These are phyloP conservation scores for Pyrenochaeta sp. DNA, from an alignment of 2,329 filamentous ascomycete genomes.

Conservation along the genomic window DNA sequence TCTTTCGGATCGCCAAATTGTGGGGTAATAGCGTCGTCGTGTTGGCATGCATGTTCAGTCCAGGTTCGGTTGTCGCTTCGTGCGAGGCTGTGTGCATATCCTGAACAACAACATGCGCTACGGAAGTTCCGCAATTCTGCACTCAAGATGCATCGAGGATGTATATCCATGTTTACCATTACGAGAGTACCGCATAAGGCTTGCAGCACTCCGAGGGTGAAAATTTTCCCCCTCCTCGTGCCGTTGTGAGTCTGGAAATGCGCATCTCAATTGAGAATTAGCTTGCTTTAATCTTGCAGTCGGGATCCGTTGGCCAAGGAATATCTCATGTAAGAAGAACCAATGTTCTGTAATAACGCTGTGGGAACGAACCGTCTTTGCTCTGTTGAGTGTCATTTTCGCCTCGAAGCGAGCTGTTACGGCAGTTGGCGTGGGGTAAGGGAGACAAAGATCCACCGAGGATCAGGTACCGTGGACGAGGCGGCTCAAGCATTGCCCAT, in stretches of 20 bases:
- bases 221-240: conserved; percentile 31
- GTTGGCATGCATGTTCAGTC: conserved; percentile 32
- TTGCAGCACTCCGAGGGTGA: conserved; percentile 24
- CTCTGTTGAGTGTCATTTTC: conserved; percentile 18
- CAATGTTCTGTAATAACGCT: conserved; percentile 7
- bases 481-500: conserved; percentile 26
- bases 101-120: conserved; percentile 19
- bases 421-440: conserved; percentile 40
- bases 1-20: conserved; percentile 44
- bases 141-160: conserved; percentile 18
- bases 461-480: conserved; percentile 43
- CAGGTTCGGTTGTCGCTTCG: conserved; percentile 32
- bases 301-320: background rate
- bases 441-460: conserved; percentile 25
- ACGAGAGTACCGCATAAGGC: conserved; percentile 22
- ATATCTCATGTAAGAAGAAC: background rate
- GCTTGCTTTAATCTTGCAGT: background rate
- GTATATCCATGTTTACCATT: conserved; percentile 7
- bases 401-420: conserved; percentile 20
- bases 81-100: conserved; percentile 36
- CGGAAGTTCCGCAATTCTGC: conserved; percentile 22
- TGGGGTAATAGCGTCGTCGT: conserved; percentile 47
- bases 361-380: conserved; percentile 2
- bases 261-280: background rate
- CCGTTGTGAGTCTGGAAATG: conserved; percentile 15